These are phyloP conservation scores for Nosema bombycis DNA, from an alignment of 371 early-diverging fungal genomes.

Conservation along the genomic window DNA sequence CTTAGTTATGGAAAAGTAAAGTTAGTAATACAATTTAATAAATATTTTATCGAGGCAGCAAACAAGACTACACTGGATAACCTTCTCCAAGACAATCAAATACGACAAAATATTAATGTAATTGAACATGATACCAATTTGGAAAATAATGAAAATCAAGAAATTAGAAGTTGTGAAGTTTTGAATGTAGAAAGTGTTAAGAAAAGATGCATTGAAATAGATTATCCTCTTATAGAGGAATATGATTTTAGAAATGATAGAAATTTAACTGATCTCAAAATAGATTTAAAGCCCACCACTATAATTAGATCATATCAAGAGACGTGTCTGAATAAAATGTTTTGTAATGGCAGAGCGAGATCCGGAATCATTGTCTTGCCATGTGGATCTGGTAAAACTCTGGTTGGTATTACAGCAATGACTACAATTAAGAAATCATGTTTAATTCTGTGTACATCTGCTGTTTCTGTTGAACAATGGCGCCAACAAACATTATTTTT, in stretches of 20 bases:
- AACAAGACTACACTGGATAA: slow-evolving; percentile 76
- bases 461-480: slow-evolving; percentile 97
- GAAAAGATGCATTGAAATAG: slow-evolving; percentile 82
- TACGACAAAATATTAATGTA: slow-evolving; percentile 67
- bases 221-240: slow-evolving; percentile 93
- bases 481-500: slow-evolving; percentile 85
- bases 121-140: slow-evolving; percentile 67
- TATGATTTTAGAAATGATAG: slow-evolving; percentile 91
- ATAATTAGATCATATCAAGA: slow-evolving; percentile 94
- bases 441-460: slow-evolving; percentile 88
- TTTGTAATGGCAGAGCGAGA: slow-evolving; percentile 90
- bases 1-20: slow-evolving; percentile 90
- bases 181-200: slow-evolving; percentile 72
- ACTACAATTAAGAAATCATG: slow-evolving; percentile 91
- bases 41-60: slow-evolving; percentile 79
- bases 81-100: slow-evolving; percentile 73
- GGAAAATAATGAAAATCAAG: slow-evolving; percentile 46
- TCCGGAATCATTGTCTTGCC: slow-evolving; percentile 98
- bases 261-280: slow-evolving; percentile 74
- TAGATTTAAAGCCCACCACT: slow-evolving; percentile 89
- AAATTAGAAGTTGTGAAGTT: slow-evolving; percentile 17
- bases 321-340: slow-evolving; percentile 93
- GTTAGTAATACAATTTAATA: slow-evolving; percentile 82
- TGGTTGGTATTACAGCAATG: slow-evolving; percentile 96
- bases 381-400: slow-evolving; percentile 95